phyloP scores from a whole-genome alignment of 306 rosid species.

The Rosa chinensis region DNA sequence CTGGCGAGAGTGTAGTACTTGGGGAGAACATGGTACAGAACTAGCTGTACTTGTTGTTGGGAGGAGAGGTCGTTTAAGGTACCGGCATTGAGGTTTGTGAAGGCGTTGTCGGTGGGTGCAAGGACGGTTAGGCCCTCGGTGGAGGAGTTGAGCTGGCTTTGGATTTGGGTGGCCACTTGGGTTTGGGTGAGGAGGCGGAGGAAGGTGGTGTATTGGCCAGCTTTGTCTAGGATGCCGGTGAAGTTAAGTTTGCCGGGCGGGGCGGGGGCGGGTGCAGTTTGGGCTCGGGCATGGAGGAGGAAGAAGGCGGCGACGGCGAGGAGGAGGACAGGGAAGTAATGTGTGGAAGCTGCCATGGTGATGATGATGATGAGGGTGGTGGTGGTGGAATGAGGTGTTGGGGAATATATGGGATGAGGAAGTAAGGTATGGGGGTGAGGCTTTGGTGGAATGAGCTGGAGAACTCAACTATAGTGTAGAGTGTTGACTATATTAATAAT shows the following conservation, averaged over 20 bases:
- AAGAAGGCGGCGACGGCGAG: slow-evolving; percentile 20
- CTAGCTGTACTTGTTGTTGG: slow-evolving; percentile 49
- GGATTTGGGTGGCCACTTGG: slow-evolving; percentile 48
- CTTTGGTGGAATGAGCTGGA: slow-evolving; percentile 76
- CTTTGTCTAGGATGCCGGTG: slow-evolving; percentile 54
- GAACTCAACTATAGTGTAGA: neutral
- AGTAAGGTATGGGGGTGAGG: neutral
- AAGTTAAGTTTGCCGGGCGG: slow-evolving; percentile 55
- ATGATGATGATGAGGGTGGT: slow-evolving; percentile 10
- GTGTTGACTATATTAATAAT: neutral
- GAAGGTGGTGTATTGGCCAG: slow-evolving; percentile 58
- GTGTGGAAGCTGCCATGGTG: slow-evolving; percentile 50
- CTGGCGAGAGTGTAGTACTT: slow-evolving; percentile 50
- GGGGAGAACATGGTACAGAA: slow-evolving; percentile 63
- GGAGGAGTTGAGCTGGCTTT: slow-evolving; percentile 59
- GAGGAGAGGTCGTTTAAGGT: slow-evolving; percentile 48
- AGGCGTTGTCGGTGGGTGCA: slow-evolving; percentile 93
- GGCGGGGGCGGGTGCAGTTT: slow-evolving; percentile 52
- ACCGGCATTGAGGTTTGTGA: slow-evolving; percentile 59
- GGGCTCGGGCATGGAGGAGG: slow-evolving; percentile 43
- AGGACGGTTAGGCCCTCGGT: slow-evolving; percentile 60
- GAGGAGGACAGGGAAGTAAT: slow-evolving; percentile 36
- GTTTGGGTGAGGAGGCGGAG: slow-evolving; percentile 53
- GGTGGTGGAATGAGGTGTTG: slow-evolving; percentile 3
- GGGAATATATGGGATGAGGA: slow-evolving; percentile 40